phyloP scores from a whole-genome alignment of 2,329 filamentous ascomycete species.

The Colletotrichum filicis region DNA sequence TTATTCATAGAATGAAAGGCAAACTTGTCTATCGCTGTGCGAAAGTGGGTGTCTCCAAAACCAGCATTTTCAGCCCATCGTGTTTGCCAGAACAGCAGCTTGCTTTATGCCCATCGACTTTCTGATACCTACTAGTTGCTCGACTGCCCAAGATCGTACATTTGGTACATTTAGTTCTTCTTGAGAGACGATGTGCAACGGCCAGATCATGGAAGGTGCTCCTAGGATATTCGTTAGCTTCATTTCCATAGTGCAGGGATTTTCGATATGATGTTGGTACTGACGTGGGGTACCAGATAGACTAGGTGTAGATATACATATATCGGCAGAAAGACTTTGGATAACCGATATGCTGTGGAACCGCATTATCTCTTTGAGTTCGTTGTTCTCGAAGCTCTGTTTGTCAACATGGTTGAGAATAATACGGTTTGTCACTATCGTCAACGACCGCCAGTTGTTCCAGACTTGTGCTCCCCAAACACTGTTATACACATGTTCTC shows the following conservation, averaged over 20 bases:
- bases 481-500: slow-evolving; percentile 34
- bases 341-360: neutral
- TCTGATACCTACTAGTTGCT: slow-evolving; percentile 34
- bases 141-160: slow-evolving; percentile 33
- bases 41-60: too few species aligned
- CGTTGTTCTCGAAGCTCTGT: neutral
- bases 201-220: slow-evolving; percentile 27
- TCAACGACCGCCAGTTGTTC: slow-evolving; percentile 39
- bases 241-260: too few species aligned
- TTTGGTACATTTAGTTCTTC: slow-evolving; percentile 29
- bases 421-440: slow-evolving; percentile 34
- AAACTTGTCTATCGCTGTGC: neutral
- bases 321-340: neutral
- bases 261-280: neutral
- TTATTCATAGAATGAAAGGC: too few species aligned
- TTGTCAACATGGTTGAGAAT: slow-evolving; percentile 10
- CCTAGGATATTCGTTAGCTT: slow-evolving; percentile 1
- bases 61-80: neutral
- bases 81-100: slow-evolving; percentile 36
- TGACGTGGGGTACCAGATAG: slow-evolving; percentile 3
- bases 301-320: slow-evolving; percentile 7
- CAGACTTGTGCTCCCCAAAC: slow-evolving; percentile 36
- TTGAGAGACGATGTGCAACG: slow-evolving; percentile 35
- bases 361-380: neutral
- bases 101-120: slow-evolving; percentile 36